Base-by-base conservation (phyloP, 2,329 filamentous ascomycete species). In the Phoma sp. region DNA sequence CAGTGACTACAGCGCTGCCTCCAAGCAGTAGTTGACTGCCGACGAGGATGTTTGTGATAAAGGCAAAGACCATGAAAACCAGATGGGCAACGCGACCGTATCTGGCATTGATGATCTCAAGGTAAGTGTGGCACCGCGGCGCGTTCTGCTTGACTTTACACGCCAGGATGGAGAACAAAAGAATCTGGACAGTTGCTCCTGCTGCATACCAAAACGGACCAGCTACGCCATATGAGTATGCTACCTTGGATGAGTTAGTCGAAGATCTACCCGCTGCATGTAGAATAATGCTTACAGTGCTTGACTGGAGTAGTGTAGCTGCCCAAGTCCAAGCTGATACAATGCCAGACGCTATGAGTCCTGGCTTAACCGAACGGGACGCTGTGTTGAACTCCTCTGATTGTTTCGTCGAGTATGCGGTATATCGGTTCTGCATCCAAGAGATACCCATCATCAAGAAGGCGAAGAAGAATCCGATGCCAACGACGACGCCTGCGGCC, bases 311-410 rank as follows among this genome's bases (percentile, higher is more conserved):
- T 9, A 74, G 47, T 10, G 80, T 82, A 6, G 80, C 77, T 17
- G 76, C 76, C 78, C 78, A 81, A 4, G 79, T 82, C 80, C 80
- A 82, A 2, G 79, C 78, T 4, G 75, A 79, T 12, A 82, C 79
- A 48, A 82, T 78, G 4, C 77, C 78, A 6, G 75, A 76, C 4
- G 78, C 77, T 43, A 81, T 80, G 5, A 82, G 74, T 6, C 79
- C 79, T 1, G 80, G 76, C 47, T 78, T 78, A 36, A 80, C 74
- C 35, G 68, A 74, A 35, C 76, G 68, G 4, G 76, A 79, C 0
- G 79, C 79, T 1, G 79, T 81, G 63, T 78, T 80, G 74, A 81
- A 81, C 57, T 80, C 77, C 57, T 82, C 80, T 3, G 77, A 74
- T 46, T 74, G 72, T 29, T 75, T 73, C 6, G 76, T 79, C 6